Evolutionary conservation across 345 rosid genomes (phyloP).

Genomic region (Pistacia integerrima): DNA sequence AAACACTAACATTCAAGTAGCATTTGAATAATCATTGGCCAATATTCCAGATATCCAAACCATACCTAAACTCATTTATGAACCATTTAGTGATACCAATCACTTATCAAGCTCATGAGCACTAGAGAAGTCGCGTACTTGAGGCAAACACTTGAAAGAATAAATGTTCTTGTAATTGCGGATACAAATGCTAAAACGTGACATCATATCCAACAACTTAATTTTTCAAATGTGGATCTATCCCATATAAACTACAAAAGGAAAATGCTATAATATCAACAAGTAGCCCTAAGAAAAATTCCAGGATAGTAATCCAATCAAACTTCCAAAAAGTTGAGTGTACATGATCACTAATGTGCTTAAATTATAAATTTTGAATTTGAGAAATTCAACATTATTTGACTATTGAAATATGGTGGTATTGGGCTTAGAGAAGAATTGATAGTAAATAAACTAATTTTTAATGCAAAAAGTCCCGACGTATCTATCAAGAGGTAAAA

Average conservation of each 20-base stretch:
- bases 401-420: neutral
- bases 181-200: neutral
- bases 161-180: neutral
- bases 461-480: neutral
- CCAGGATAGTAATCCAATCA: no score
- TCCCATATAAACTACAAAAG: neutral
- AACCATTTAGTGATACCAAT: neutral
- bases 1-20: no score
- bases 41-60: neutral
- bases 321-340: no score
- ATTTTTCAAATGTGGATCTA: neutral
- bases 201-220: no score
- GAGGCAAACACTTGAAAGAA: neutral
- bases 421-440: neutral
- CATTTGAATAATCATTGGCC: slow-evolving; percentile 5
- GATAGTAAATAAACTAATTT: neutral
- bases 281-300: no score
- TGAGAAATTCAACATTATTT: neutral
- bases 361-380: no score
- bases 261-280: neutral
- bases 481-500: no score
- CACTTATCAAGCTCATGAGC: neutral
- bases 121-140: neutral
- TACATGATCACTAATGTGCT: no score
- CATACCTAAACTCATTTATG: neutral